phyloP scores from a whole-genome alignment of 2,329 filamentous ascomycete genomes.

The Aureobasidium lini region DNA sequence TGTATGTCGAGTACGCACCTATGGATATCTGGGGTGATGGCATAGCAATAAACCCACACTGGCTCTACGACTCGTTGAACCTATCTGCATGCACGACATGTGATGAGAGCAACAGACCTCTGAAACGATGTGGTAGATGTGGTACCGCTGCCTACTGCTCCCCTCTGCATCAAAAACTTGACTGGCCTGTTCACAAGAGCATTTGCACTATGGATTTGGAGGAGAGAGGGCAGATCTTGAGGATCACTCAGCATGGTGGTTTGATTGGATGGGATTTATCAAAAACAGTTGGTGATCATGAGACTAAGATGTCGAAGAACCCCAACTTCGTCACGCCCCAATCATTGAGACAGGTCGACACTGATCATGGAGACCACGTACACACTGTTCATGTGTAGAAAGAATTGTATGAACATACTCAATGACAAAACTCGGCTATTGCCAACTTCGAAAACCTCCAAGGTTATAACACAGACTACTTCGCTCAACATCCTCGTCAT shows the following conservation, averaged over 20 bases:
- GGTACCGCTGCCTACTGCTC: slow-evolving; percentile 22
- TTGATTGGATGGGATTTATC: slow-evolving; percentile 13
- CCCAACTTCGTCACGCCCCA: background rate
- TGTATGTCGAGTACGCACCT: slow-evolving; percentile 18
- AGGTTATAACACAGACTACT: too few relatives aligned
- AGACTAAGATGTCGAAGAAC: background rate
- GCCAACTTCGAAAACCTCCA: too few relatives aligned
- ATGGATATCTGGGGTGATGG: slow-evolving; percentile 19
- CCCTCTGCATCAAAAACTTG: slow-evolving; percentile 15
- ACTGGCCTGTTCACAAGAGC: slow-evolving; percentile 20
- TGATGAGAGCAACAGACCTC: background rate
- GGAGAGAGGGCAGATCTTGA: slow-evolving; percentile 19
- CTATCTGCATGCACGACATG: slow-evolving; percentile 17
- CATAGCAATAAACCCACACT: slow-evolving; percentile 19
- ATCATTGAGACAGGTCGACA: too few relatives aligned
- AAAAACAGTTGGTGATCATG: background rate
- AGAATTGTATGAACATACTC: background rate
- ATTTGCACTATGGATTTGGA: slow-evolving; percentile 19
- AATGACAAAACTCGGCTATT: too few relatives aligned
- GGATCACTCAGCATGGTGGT: slow-evolving; percentile 16
- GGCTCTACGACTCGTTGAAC: slow-evolving; percentile 18
- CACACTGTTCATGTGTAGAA: background rate
- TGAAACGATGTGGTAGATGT: slow-evolving; percentile 19
- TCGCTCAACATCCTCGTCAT: too few relatives aligned
- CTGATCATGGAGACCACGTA: too few relatives aligned